These are phyloP conservation scores for Fusarium sp. DNA, from an alignment of 2,329 filamentous ascomycete genomes.

Conservation along the genomic window DNA sequence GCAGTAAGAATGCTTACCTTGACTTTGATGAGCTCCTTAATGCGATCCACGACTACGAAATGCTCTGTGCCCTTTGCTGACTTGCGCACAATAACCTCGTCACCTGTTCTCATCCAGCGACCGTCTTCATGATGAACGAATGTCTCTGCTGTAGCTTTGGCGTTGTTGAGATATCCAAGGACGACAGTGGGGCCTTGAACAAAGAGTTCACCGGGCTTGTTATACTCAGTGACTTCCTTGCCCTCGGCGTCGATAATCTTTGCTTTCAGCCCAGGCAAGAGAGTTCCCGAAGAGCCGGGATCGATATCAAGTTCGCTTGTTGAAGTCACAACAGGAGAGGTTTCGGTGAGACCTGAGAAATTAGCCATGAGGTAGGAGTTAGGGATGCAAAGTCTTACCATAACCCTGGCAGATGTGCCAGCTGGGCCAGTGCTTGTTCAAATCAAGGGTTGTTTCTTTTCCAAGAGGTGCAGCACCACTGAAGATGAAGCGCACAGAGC, in stretches of 20 bases:
- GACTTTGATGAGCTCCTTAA: constrained; percentile 79
- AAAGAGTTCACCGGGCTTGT: constrained; percentile 83
- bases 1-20: constrained; percentile 63
- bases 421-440: constrained; percentile 69
- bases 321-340: constrained; percentile 72
- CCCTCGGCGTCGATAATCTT: constrained; percentile 75
- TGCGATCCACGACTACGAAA: constrained; percentile 83
- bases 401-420: constrained; percentile 79
- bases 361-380: background rate
- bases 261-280: constrained; percentile 71
- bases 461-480: constrained; percentile 82
- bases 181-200: constrained; percentile 81
- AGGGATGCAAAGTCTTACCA: constrained; percentile 55
- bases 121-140: constrained; percentile 75
- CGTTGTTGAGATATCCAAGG: constrained; percentile 88
- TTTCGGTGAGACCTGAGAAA: constrained; percentile 74
- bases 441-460: constrained; percentile 71
- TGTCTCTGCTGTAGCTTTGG: constrained; percentile 83
- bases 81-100: constrained; percentile 78
- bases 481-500: constrained; percentile 71
- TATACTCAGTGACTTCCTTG: constrained; percentile 72
- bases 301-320: constrained; percentile 69
- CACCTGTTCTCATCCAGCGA: constrained; percentile 84
- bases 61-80: constrained; percentile 78
- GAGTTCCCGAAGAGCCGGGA: constrained; percentile 74